These are phyloP conservation scores for Seiridium cupressi DNA, from an alignment of 2,329 filamentous ascomycete species.

Conservation along the genomic window DNA sequence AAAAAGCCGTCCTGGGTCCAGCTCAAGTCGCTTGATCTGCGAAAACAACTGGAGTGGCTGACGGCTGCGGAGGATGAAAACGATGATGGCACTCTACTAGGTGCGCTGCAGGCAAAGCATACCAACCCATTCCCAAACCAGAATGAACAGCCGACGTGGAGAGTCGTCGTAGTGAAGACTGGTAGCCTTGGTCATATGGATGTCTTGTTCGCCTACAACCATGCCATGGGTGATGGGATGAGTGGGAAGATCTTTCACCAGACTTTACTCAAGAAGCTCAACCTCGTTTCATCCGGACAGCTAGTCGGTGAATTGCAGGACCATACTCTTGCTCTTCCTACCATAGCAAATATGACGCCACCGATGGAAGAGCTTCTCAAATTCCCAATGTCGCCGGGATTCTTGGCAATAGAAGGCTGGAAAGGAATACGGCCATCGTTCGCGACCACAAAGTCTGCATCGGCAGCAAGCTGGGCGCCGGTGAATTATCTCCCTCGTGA, in stretches of 20 bases:
- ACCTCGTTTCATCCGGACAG: constrained; percentile 4
- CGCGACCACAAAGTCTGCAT: constrained; percentile 8
- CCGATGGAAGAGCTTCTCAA: constrained; percentile 20
- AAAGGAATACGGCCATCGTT: constrained; percentile 15
- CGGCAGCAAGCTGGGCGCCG: constrained; percentile 22
- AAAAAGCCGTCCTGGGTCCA: constrained; percentile 14
- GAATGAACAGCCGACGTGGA: constrained; percentile 24
- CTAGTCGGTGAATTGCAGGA: background rate
- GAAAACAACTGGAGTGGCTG: constrained; percentile 17
- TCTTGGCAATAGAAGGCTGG: constrained; percentile 15
- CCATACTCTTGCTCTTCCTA: constrained; percentile 10
- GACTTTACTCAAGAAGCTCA: constrained; percentile 24
- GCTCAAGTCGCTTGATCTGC: constrained; percentile 16
- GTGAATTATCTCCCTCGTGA: constrained; percentile 10
- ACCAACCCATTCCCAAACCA: constrained; percentile 15
- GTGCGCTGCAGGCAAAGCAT: constrained; percentile 7
- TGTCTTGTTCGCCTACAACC: constrained; percentile 25
- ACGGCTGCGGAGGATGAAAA: background rate
- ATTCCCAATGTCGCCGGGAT: constrained; percentile 16
- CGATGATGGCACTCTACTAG: background rate
- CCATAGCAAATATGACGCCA: constrained; percentile 16
- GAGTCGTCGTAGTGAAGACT: constrained; percentile 15
- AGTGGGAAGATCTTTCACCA: constrained; percentile 29
- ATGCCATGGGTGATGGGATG: constrained; percentile 26
- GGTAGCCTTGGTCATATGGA: constrained; percentile 15